Evolutionary conservation across 2,329 filamentous ascomycete species (phyloP), one percentile per base, ranked within the genome.

Genomic region (Colletotrichum incanum): DNA sequence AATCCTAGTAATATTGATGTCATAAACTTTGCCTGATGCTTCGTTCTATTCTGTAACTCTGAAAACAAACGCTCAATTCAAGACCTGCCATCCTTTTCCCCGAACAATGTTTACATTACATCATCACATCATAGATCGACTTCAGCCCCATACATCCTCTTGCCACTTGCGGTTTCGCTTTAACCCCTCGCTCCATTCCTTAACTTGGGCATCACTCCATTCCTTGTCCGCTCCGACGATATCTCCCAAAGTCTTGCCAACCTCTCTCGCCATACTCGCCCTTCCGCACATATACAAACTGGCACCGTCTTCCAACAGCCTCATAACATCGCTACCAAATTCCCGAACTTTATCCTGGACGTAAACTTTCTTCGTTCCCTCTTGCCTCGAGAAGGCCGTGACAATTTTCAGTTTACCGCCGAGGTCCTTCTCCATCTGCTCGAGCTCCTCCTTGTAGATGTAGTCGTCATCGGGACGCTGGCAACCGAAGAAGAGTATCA

Each of bases 121-220:
- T 7, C 2, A 39, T 23, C 12, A 6, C 20, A 39, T 37, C 0
- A 5, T n/a, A 11, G 18, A 34, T 18, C 28, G 26, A 16, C 41
- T 37, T 54, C 65, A 86, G 28, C 84, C 84, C 86, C 86, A 88
- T 54, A 88, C 86, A 81, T 89, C 86, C 75, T 88, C 86, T 74
- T 84, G 83, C 86, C 86, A 88, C 76, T 86, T 87, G n/a, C 82
- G 83, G 37, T 81, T 81, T 75, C 82, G 85, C 82, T 86, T 88
- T 49, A 86, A 77, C 20, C 77, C 80, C 73, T 86, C 85, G 31
- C 79, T 82, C 86, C 86, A 88, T 62, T 80, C 79, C 65, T 83
- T 84, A 18, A 83, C 79, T 55, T 85, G 81, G 8, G 71, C 75
- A 23, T 86, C 83, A 18, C 74, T 76, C 81, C 84, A 83, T 1